Percentiles rank a stretch among this genome's conserved stretches.
Evolutionary conservation across 306 rosid genomes (phyloP).

Genomic region (Prunus dulcis): DNA sequence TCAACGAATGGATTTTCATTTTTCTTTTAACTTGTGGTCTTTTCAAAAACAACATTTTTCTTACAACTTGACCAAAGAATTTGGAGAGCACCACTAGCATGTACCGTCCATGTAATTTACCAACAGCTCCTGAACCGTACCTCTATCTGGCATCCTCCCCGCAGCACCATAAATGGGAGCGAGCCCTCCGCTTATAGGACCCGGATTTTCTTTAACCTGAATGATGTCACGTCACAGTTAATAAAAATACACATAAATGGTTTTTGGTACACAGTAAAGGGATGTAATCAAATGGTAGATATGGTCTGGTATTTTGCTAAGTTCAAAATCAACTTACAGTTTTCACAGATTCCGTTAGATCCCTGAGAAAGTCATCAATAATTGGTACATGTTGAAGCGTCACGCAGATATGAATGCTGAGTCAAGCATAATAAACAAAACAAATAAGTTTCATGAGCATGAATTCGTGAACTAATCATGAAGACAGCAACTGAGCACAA

Average conservation of each 20-base stretch:
- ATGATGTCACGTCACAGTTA: neutral
- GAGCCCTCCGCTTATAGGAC: slow-evolving; percentile 85
- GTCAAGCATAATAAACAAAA: slow-evolving; percentile 22
- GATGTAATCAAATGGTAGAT: neutral
- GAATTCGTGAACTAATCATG: neutral
- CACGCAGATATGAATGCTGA: slow-evolving; percentile 88
- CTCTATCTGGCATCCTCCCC: slow-evolving; percentile 94
- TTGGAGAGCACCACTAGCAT: slow-evolving; percentile 43
- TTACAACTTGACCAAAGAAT: slow-evolving; percentile 8
- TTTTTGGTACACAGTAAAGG: neutral
- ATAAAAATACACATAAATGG: neutral
- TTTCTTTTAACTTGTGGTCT: neutral
- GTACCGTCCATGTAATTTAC: slow-evolving; percentile 87
- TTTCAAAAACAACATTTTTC: neutral
- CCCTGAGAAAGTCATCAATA: slow-evolving; percentile 66
- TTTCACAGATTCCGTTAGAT: slow-evolving; percentile 69
- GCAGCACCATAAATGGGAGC: slow-evolving; percentile 98
- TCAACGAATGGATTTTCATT: neutral
- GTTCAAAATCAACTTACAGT: slow-evolving; percentile 49
- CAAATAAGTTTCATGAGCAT: slow-evolving; percentile 3
- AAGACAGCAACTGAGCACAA: neutral
- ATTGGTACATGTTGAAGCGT: slow-evolving; percentile 82
- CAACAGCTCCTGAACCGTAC: slow-evolving; percentile 74
- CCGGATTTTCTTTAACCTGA: slow-evolving; percentile 90
- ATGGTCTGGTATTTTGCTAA: neutral